Percentiles rank a stretch among this genome's conserved stretches.
Conservation (phyloP, 371 early-diverging fungal genomes). For the Blakeslea trispora region DNA sequence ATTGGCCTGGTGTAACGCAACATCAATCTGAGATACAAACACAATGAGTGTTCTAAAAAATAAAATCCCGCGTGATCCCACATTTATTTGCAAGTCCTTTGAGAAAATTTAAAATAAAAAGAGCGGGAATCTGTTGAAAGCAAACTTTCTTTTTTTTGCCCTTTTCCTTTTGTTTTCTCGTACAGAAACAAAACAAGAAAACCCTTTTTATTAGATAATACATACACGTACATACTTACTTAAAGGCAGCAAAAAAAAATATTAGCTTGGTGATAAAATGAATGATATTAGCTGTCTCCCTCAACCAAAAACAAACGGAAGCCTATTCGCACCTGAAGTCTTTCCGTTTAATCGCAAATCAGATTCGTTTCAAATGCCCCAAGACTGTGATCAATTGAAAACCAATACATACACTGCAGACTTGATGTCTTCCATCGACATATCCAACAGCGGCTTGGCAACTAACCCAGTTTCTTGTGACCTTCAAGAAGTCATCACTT, state of each 20-base stretch:
- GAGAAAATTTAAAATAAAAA: constrained; percentile 16
- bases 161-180: constrained; percentile 8
- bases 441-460: constrained; percentile 9
- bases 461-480: constrained; percentile 37
- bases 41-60: neutral
- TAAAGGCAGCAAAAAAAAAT: neutral
- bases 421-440: neutral
- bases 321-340: constrained; percentile 14
- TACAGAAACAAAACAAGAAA: too few species aligned
- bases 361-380: constrained; percentile 7
- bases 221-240: too few species aligned
- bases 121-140: constrained; percentile 21
- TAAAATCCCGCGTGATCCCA: constrained; percentile 25
- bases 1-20: constrained; percentile 15
- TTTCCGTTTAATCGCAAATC: constrained; percentile 6
- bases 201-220: constrained; percentile 4
- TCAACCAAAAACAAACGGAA: constrained; percentile 10
- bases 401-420: neutral
- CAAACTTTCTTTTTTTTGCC: constrained; percentile 6
- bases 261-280: constrained; percentile 8
- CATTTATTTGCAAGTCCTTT: constrained; percentile 9
- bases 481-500: constrained; percentile 55
- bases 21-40: neutral
- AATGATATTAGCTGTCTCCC: constrained; percentile 17
- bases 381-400: constrained; percentile 19